Evolutionary conservation across 495 filamentous ascomycete species (phyloP).

Genomic region (Aspergillus bertholletiae): DNA sequence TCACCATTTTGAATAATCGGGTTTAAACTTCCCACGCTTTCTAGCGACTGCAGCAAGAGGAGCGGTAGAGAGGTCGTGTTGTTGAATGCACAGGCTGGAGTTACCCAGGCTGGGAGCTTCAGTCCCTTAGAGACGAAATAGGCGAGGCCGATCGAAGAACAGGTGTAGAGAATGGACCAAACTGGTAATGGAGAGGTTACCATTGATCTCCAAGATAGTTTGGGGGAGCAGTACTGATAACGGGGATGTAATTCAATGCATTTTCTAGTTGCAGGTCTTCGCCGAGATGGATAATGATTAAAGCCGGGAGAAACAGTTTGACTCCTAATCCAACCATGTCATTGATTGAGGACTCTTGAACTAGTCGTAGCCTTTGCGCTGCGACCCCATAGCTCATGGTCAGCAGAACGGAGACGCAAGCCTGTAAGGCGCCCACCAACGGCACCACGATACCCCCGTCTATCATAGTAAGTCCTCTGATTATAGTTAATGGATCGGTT

Average conservation of each 20-base stretch:
- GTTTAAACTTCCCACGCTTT: conserved; percentile 60
- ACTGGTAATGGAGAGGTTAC: conserved; percentile 26
- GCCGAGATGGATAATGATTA: conserved; percentile 69
- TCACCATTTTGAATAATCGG: conserved; percentile 50
- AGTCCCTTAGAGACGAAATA: conserved; percentile 40
- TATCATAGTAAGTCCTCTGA: conserved; percentile 1
- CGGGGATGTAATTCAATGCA: conserved; percentile 54
- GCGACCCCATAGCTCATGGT: conserved; percentile 64
- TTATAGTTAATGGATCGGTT: not conserved
- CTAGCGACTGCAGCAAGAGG: conserved; percentile 61
- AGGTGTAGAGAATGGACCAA: conserved; percentile 57
- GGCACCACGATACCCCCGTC: conserved; percentile 33
- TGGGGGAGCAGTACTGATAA: conserved; percentile 29
- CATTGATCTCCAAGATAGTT: too few relatives aligned
- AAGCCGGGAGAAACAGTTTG: conserved; percentile 64
- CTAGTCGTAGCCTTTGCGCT: conserved; percentile 54
- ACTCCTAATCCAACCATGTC: conserved; percentile 65
- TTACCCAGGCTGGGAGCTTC: conserved; percentile 62
- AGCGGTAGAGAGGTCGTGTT: conserved; percentile 73
- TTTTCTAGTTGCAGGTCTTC: conserved; percentile 57
- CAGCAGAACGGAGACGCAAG: conserved; percentile 64
- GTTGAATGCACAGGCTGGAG: conserved; percentile 68
- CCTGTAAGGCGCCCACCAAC: conserved; percentile 69
- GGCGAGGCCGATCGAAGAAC: conserved; percentile 52
- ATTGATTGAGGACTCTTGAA: conserved; percentile 53